Percentiles rank a stretch among this genome's conserved stretches.
These are phyloP conservation scores for Sesbania bispinosa DNA, from an alignment of 306 rosid genomes.

Conservation along the genomic window DNA sequence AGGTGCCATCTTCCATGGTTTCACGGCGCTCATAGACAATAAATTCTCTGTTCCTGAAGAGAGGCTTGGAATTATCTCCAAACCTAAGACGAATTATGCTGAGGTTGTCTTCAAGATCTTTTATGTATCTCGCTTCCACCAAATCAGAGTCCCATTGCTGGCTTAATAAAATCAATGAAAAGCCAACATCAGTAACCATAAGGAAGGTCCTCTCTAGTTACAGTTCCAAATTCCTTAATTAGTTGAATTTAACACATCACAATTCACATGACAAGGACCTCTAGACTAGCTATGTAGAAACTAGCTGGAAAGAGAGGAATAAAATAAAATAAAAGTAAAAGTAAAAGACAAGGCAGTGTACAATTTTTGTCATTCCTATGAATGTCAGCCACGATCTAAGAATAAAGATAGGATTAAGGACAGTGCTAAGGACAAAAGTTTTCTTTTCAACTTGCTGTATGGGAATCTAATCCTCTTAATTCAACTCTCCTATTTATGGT, in stretches of 20 bases:
- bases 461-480: constrained; percentile 23
- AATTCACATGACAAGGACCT: background rate
- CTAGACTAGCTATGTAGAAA: too few relatives aligned
- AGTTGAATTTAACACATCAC: too few relatives aligned
- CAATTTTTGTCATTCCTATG: constrained; percentile 4
- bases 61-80: constrained; percentile 82
- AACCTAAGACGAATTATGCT: constrained; percentile 77
- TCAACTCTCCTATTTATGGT: background rate
- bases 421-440: constrained; percentile 32
- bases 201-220: too few relatives aligned
- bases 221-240: too few relatives aligned
- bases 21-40: constrained; percentile 83
- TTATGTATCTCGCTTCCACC: constrained; percentile 79
- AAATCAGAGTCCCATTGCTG: constrained; percentile 97
- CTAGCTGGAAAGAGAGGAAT: background rate
- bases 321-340: background rate
- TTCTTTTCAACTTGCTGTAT: constrained; percentile 27
- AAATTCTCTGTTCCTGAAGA: constrained; percentile 77
- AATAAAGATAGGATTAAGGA: constrained; percentile 12
- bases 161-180: constrained; percentile 10
- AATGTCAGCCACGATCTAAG: constrained; percentile 7
- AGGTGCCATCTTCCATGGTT: constrained; percentile 89
- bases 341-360: constrained; percentile 18
- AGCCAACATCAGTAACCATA: background rate
- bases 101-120: constrained; percentile 66